phyloP scores from a whole-genome alignment of 805 yeast genomes.

The Candida adriatica region DNA sequence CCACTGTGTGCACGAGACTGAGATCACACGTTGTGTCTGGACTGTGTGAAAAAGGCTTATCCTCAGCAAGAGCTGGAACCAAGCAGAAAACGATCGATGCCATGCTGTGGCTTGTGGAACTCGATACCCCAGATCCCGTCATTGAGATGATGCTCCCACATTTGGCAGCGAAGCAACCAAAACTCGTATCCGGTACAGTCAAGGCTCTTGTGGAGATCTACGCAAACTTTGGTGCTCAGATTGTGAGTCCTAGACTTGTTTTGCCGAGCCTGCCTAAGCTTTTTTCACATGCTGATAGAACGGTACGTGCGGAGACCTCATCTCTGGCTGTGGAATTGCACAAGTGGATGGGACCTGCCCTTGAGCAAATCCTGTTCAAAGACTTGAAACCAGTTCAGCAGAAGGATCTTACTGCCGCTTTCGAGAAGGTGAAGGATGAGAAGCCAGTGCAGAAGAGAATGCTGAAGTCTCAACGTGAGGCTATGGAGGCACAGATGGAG shows the following conservation, averaged over 20 bases:
- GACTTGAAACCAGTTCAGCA: constrained; percentile 88
- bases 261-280: constrained; percentile 56
- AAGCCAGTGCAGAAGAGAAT: constrained; percentile 47
- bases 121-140: constrained; percentile 57
- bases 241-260: constrained; percentile 50
- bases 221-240: constrained; percentile 52
- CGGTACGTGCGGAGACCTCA: constrained; percentile 75
- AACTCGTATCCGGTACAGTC: constrained; percentile 64
- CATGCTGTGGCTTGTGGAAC: constrained; percentile 55
- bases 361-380: constrained; percentile 54
- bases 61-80: constrained; percentile 70
- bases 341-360: constrained; percentile 59
- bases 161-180: constrained; percentile 61
- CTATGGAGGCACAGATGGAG: constrained; percentile 24
- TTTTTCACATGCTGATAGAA: constrained; percentile 80
- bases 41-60: constrained; percentile 76
- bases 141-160: constrained; percentile 62
- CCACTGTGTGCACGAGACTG: constrained; percentile 33
- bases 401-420: constrained; percentile 67
- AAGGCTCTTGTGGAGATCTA: constrained; percentile 47
- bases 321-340: constrained; percentile 61
- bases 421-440: constrained; percentile 42
- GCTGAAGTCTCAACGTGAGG: constrained; percentile 46
- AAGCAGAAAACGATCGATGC: constrained; percentile 60
- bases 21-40: constrained; percentile 37